These are phyloP conservation scores for Neonectria coccinea DNA, from an alignment of 2,329 filamentous ascomycete species.

Conservation along the genomic window DNA sequence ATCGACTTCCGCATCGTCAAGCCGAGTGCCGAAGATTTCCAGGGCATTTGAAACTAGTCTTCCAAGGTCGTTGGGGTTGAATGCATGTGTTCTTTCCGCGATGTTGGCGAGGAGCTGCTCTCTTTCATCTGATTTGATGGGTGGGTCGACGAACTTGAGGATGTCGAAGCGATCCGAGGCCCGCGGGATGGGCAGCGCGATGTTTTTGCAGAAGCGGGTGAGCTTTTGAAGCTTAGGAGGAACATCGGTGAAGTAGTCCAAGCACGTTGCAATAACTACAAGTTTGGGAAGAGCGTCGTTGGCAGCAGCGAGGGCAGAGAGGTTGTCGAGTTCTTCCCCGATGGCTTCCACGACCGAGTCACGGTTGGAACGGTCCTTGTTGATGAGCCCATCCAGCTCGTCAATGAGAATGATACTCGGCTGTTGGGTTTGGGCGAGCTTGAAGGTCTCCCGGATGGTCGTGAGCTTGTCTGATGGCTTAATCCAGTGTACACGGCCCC, in stretches of 20 bases:
- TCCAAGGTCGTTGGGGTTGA: slow-evolving; percentile 82
- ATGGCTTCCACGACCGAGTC: slow-evolving; percentile 63
- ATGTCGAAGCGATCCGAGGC: slow-evolving; percentile 78
- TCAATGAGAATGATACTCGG: slow-evolving; percentile 86
- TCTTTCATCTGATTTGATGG: slow-evolving; percentile 59
- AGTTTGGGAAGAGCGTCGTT: slow-evolving; percentile 64
- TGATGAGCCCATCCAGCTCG: slow-evolving; percentile 76
- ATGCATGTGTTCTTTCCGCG: slow-evolving; percentile 85
- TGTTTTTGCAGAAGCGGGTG: slow-evolving; percentile 73
- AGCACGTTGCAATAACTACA: slow-evolving; percentile 79
- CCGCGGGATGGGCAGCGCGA: slow-evolving; percentile 84
- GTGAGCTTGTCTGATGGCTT: slow-evolving; percentile 66
- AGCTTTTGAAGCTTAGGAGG: slow-evolving; percentile 74
- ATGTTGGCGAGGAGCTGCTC: slow-evolving; percentile 69
- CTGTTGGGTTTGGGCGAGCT: slow-evolving; percentile 73
- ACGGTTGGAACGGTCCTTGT: slow-evolving; percentile 66
- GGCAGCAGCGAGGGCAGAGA: slow-evolving; percentile 56
- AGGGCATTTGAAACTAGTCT: slow-evolving; percentile 63
- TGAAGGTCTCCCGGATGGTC: slow-evolving; percentile 75
- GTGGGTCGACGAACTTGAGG: slow-evolving; percentile 68
- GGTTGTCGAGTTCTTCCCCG: slow-evolving; percentile 66
- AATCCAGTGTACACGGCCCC: slow-evolving; percentile 76
- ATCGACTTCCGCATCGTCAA: slow-evolving; percentile 39
- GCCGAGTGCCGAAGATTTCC: slow-evolving; percentile 42
- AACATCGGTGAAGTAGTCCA: slow-evolving; percentile 77